phyloP scores from a whole-genome alignment of 176 grass and related monocot species.

The Oryza coarctata region DNA sequence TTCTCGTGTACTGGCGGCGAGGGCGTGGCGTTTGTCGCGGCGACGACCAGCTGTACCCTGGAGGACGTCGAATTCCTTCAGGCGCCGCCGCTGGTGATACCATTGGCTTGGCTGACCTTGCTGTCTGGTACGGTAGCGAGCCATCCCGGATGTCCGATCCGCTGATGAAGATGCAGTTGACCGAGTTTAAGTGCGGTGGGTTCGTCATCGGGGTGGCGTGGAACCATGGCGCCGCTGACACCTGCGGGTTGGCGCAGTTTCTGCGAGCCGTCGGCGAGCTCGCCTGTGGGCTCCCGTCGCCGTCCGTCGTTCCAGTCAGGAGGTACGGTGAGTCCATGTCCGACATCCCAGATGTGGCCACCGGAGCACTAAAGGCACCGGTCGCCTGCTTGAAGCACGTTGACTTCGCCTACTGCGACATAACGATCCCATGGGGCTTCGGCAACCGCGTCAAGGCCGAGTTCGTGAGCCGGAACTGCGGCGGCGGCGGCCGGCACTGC shows the following conservation, averaged over 20 bases:
- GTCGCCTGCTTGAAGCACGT: not conserved
- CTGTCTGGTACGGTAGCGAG: not conserved
- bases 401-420: not conserved
- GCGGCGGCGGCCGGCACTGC: not conserved
- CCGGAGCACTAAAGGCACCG: not conserved
- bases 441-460: slow-evolving; percentile 20
- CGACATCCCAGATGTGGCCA: not conserved
- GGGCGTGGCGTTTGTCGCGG: slow-evolving; percentile 27
- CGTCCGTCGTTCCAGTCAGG: slow-evolving; percentile 13
- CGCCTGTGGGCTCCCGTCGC: not conserved
- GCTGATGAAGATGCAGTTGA: slow-evolving; percentile 29
- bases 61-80: slow-evolving; percentile 15
- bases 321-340: slow-evolving; percentile 21
- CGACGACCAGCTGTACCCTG: slow-evolving; percentile 16
- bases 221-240: slow-evolving; percentile 31
- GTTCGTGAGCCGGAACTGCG: not conserved
- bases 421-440: slow-evolving; percentile 22
- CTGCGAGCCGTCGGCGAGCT: slow-evolving; percentile 30
- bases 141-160: not conserved
- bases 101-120: not conserved
- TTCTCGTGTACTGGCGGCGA: slow-evolving; percentile 32
- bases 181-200: slow-evolving; percentile 40
- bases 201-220: slow-evolving; percentile 18
- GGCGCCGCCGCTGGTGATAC: slow-evolving; percentile 19
- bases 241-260: slow-evolving; percentile 32